Evolutionary conservation across 2,329 filamentous ascomycete species (phyloP).

Genomic region (Cercospora zeae-maydis): DNA sequence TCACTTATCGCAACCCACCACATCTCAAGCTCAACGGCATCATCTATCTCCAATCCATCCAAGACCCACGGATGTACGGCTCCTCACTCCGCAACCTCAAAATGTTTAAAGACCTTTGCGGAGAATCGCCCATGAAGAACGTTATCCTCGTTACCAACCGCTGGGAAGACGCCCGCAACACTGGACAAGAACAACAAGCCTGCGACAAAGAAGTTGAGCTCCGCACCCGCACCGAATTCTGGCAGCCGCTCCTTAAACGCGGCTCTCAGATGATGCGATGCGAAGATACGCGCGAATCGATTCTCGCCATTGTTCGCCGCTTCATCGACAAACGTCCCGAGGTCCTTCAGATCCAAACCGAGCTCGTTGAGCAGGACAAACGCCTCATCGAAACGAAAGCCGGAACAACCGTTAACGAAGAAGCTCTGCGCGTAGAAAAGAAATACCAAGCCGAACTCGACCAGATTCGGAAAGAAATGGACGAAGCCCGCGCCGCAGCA

Average conservation of each 20-base stretch:
- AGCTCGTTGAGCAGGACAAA: neutral
- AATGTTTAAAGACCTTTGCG: constrained; percentile 47
- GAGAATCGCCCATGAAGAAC: constrained; percentile 40
- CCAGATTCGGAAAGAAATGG: neutral
- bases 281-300: neutral
- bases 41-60: constrained; percentile 48
- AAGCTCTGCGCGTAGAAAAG: neutral
- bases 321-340: neutral
- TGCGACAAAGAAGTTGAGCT: neutral
- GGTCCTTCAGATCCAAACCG: neutral
- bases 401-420: neutral
- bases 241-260: neutral
- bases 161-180: neutral
- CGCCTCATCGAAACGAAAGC: neutral
- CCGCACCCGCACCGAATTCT: neutral
- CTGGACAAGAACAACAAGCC: neutral
- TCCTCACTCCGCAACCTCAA: constrained; percentile 42
- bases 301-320: neutral
- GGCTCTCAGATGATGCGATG: neutral
- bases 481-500: neutral
- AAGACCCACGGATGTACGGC: constrained; percentile 42
- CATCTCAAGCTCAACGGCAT: constrained; percentile 36
- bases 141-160: constrained; percentile 43
- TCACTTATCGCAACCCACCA: neutral
- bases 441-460: neutral